Evolutionary conservation across 108 stramenopile species (phyloP), one percentile per base, ranked within the genome.

Genomic region (Conticribra guillardii): DNA sequence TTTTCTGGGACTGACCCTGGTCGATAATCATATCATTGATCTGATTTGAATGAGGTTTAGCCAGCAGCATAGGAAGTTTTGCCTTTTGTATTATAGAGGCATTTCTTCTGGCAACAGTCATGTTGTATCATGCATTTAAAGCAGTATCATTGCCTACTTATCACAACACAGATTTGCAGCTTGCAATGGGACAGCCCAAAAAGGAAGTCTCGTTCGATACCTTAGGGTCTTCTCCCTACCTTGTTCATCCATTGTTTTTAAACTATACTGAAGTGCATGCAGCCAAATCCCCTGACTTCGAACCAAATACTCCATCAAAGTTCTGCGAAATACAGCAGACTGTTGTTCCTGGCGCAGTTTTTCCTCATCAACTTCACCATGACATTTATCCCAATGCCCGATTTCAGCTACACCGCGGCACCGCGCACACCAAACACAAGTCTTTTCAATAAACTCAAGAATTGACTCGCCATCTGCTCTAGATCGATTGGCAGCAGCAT

Each of bases 341-440:
- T 41, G 8, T 11, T 41, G 37, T 41, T 41, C 8, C 24, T 69
- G 54, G 15, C 27, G 18, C 28, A 26, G 19, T 30, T 55, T n/a
- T 50, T 47, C 3, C 19, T 52, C 23, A 19, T 70, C 41, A 29
- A 1, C 60, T 8, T 5, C 27, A 7, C 30, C 31, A 23, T 21
- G 15, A 26, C n/a, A 23, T 58, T 29, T 53, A 18, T 27, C 29
- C 11, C 41, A 60, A 64, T 83, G 68, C 4, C 48, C n/a, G 16
- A 33, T 61, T 23, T 37, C 54, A 26, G 61, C 74, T n/a, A 53
- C 75, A 55, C 81, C 63, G 34, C 65, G 75, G 55, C 79, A 71
- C 26, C 93, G 67, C 29, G 88, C 87, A 71, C 93, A 94, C 93
- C 93, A 94, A 17, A 94, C 89, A 72, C 93, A 94, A 55, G 93